phyloP scores from a whole-genome alignment of 2,329 filamentous ascomycete genomes.

The Coniella lustricola region DNA sequence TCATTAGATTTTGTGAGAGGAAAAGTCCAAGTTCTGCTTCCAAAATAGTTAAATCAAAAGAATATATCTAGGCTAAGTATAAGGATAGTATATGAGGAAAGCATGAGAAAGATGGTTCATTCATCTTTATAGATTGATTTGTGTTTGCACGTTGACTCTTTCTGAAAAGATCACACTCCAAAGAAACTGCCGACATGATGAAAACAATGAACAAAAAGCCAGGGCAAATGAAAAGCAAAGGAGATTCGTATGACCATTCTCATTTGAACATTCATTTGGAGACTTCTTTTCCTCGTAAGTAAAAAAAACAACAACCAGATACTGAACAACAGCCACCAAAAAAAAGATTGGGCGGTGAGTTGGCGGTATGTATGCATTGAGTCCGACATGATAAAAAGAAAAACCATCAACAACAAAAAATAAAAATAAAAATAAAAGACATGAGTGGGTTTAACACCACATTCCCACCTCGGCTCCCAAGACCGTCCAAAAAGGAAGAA shows the following conservation, averaged over 20 bases:
- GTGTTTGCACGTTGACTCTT: neutral
- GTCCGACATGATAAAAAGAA: neutral
- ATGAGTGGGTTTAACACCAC: neutral
- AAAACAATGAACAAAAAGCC: neutral
- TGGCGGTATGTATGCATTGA: conserved; percentile 3
- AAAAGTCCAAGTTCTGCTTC: no score
- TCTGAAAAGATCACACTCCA: neutral
- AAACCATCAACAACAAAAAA: no score
- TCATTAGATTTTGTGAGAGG: no score
- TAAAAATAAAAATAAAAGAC: neutral
- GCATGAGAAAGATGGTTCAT: neutral
- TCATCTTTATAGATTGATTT: neutral
- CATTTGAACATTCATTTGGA: neutral
- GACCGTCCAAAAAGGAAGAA: no score
- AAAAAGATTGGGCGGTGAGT: no score
- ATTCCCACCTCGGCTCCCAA: neutral
- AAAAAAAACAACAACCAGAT: no score
- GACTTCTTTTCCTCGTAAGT: neutral
- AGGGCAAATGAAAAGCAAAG: neutral
- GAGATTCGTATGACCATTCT: neutral
- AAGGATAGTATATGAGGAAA: neutral
- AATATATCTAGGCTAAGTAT: neutral
- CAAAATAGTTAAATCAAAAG: neutral
- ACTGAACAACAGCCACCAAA: neutral
- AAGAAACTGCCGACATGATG: neutral